These are phyloP conservation scores for Phycomyces nitens DNA, from an alignment of 192 early-diverging fungal genomes.

Conservation along the genomic window DNA sequence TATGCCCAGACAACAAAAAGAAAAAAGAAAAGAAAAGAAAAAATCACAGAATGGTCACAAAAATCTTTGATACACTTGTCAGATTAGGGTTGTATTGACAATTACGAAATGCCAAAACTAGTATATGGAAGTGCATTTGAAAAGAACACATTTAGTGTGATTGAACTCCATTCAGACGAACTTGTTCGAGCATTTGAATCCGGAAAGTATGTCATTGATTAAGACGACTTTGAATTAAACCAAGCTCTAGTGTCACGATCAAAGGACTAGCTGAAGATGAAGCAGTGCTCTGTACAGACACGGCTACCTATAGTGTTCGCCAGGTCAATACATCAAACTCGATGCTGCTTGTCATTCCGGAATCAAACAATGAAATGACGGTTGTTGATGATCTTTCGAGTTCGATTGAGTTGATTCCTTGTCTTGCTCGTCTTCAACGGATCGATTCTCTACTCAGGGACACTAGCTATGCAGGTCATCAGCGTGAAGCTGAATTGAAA, in stretches of 20 bases:
- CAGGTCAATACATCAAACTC: slow-evolving; percentile 38
- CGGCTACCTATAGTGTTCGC: slow-evolving; percentile 23
- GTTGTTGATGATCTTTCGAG: slow-evolving; percentile 39
- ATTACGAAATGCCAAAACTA: slow-evolving; percentile 2
- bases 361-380: slow-evolving; percentile 10
- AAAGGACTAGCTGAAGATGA: slow-evolving; percentile 38
- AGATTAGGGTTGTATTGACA: neutral
- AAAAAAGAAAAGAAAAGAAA: no score
- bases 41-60: neutral
- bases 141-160: slow-evolving; percentile 5
- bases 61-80: no score
- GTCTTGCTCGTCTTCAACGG: slow-evolving; percentile 40
- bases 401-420: slow-evolving; percentile 41
- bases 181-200: slow-evolving; percentile 12
- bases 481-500: slow-evolving; percentile 23
- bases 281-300: slow-evolving; percentile 35
- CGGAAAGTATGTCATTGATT: neutral
- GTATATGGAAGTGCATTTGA: slow-evolving; percentile 2
- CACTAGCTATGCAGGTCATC: slow-evolving; percentile 38
- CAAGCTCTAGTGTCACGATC: slow-evolving; percentile 14
- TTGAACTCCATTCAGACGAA: slow-evolving; percentile 10
- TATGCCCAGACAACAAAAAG: no score
- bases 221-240: no score
- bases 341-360: slow-evolving; percentile 13
- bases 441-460: slow-evolving; percentile 31